Conservation (phyloP, 1,139 yeast genomes). For the Debaryomyces psychrophilus region DNA sequence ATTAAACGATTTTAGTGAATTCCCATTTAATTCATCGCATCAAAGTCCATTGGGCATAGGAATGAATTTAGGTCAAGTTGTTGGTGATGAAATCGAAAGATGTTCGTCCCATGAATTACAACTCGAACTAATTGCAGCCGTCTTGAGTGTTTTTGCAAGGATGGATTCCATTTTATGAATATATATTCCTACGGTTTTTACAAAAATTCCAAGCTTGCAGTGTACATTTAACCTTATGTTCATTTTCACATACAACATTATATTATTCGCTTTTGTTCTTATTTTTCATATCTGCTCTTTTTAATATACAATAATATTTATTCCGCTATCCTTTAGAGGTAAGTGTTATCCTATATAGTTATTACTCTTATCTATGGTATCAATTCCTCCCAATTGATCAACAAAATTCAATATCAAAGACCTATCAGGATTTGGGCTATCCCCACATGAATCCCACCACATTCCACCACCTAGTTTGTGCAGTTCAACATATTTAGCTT, state of each 20-base stretch:
- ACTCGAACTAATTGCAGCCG: slow-evolving; percentile 91
- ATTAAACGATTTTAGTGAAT: slow-evolving; percentile 78
- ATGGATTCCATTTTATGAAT: slow-evolving; percentile 55
- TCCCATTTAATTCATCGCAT: slow-evolving; percentile 68
- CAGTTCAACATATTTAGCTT: slow-evolving; percentile 59
- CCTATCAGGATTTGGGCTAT: slow-evolving; percentile 33
- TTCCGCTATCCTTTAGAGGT: no score
- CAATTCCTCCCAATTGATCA: slow-evolving; percentile 41
- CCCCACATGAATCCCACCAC: slow-evolving; percentile 96
- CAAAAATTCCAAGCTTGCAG: background rate
- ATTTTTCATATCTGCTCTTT: background rate
- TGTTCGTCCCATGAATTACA: slow-evolving; percentile 62
- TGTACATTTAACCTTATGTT: slow-evolving; percentile 7
- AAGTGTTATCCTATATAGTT: background rate
- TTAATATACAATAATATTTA: slow-evolving; percentile 5
- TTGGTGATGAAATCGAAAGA: slow-evolving; percentile 67
- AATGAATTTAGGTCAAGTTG: slow-evolving; percentile 69
- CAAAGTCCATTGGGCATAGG: slow-evolving; percentile 73
- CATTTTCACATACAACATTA: slow-evolving; percentile 7
- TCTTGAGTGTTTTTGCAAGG: slow-evolving; percentile 61
- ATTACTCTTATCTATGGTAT: slow-evolving; percentile 19
- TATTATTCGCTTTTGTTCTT: background rate
- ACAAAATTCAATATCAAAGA: slow-evolving; percentile 49
- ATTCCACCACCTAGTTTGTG: slow-evolving; percentile 76
- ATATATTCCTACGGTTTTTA: background rate